Evolutionary conservation across 2,329 filamentous ascomycete genomes (phyloP), one percentile per base, ranked within the genome.

Genomic region (Pyrenophora seminiperda): DNA sequence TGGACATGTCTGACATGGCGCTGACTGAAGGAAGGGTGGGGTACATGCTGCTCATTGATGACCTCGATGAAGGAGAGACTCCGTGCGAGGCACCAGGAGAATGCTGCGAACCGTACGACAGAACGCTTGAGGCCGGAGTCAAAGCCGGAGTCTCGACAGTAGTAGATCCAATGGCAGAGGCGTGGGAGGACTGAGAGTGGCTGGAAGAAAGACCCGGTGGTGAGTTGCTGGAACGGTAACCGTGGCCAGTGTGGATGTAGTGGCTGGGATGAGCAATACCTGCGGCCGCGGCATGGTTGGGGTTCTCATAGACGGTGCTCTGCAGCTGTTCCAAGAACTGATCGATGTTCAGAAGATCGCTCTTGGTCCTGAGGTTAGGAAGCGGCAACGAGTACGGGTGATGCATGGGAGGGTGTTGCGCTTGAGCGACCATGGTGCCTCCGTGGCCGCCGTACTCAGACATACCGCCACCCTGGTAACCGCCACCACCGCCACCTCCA

Each of bases 291-390:
- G 91, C 87, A 41, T 91, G 87, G 63, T 86, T 90, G 47, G 91
- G 87, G 72, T 88, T 96, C 76, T 97, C 94, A 71, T 97, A 97
- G 40, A 97, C 91, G 37, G 93, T 97, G 58, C 88, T 87, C 76
- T 97, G 92, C 81, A 97, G 93, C 76, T 97, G 91, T 76, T 96
- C 91, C 47, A 99, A 83, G 73, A 97, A 90, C 68, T 91, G 89
- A 73, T 97, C 94, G 67, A 97, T 92, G 72, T 96, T 91, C 71
- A 96, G 79, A 34, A 99, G 81, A 71, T 99, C 94, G 72, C 86
- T 91, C 82, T 97, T 96, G 40, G 92, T 97, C 68, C 93, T 87
- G 47, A 95, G 82, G 65, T 91, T 95, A 79, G 96, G 91, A 7
- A 91, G 86, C 45, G 94, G 90, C 51, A 97, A 81, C 56, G 91